Evolutionary conservation across 179 eudicot genomes (phyloP).

Genomic region (Pouteria campechiana): DNA sequence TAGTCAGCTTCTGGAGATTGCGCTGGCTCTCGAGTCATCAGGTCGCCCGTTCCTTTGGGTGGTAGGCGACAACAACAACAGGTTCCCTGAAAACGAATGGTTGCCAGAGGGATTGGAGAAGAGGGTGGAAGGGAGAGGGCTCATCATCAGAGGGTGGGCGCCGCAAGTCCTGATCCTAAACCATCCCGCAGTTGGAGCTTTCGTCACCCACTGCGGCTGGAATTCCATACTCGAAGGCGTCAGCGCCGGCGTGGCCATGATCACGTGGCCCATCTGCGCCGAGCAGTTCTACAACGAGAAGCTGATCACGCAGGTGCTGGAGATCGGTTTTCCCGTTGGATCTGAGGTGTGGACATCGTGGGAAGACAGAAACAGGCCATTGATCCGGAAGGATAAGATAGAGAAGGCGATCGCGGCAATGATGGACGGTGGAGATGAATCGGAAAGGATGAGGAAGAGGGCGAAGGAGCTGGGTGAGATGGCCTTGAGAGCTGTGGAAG

Average conservation of each 20-base stretch:
- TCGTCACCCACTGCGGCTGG: too few species aligned
- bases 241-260: constrained; percentile 3
- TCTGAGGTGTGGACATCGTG: constrained; percentile 11
- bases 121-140: too few species aligned
- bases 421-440: constrained; percentile 8
- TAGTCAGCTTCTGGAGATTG: constrained; percentile 23
- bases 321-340: constrained; percentile 6
- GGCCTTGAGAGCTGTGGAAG: constrained; percentile 10
- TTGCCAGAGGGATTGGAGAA: constrained; percentile 18
- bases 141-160: too few species aligned
- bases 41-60: constrained; percentile 33
- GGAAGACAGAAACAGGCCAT: constrained; percentile 9
- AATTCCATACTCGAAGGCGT: constrained; percentile 6
- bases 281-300: constrained; percentile 17
- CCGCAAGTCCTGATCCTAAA: too few species aligned
- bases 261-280: constrained; percentile 13
- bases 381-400: constrained; percentile 9
- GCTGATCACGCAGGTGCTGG: constrained; percentile 10
- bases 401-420: constrained; percentile 1
- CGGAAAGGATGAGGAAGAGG: constrained; percentile 1
- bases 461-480: constrained; percentile 3
- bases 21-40: constrained; percentile 23
- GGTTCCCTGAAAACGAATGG: constrained; percentile 2
- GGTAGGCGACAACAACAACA: constrained; percentile 1
- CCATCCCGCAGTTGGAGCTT: too few species aligned